Evolutionary conservation across 331 rosid species (phyloP).

Genomic region (Quercus tomentella): DNA sequence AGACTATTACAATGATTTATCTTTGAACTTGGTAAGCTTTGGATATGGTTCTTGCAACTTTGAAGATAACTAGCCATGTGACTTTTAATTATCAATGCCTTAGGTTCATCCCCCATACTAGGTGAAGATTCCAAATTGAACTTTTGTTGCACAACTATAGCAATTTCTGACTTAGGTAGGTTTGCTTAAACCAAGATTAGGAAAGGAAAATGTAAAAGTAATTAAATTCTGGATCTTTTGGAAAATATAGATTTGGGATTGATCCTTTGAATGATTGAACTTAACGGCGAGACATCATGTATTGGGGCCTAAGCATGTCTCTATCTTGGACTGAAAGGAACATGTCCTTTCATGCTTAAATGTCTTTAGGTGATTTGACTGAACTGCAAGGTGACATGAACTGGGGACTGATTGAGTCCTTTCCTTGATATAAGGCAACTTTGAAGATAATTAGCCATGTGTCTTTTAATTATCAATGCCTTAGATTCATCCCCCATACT

Average conservation of each 20-base stretch:
- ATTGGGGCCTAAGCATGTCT: background rate
- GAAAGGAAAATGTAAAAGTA: too few relatives aligned
- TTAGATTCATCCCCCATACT: background rate
- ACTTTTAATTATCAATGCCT: background rate
- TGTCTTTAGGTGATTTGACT: slow-evolving; percentile 10
- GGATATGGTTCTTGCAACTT: background rate
- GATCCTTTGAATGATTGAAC: background rate
- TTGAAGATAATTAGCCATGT: background rate
- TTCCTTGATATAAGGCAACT: background rate
- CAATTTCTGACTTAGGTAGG: background rate
- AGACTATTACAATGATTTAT: background rate
- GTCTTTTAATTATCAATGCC: background rate
- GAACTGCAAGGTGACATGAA: background rate
- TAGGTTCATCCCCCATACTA: background rate
- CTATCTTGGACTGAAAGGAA: background rate
- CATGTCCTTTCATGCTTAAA: background rate
- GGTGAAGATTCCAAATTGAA: background rate
- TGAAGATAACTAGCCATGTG: background rate
- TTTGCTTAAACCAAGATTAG: background rate
- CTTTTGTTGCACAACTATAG: background rate
- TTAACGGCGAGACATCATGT: background rate
- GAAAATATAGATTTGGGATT: background rate
- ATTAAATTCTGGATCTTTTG: background rate
- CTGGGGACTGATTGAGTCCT: background rate
- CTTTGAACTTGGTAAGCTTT: background rate